Evolutionary conservation across 352 stramenopile species (phyloP).

Genomic region (Phytophthora hibernalis): DNA sequence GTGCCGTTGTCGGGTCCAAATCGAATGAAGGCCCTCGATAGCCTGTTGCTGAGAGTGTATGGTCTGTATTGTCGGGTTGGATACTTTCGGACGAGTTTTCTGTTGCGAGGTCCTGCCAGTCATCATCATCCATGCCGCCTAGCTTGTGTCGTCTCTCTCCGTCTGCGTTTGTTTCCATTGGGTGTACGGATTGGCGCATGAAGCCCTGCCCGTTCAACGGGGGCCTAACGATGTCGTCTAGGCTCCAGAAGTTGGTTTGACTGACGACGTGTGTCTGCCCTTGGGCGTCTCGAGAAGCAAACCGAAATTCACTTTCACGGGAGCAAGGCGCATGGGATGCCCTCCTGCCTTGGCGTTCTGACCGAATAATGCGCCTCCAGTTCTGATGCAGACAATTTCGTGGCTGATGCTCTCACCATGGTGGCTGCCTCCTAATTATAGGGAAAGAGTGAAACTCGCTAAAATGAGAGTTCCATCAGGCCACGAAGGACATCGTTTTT

Average conservation of each 20-base stretch:
- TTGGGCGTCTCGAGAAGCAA: conserved; percentile 13
- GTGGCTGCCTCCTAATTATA: too few relatives aligned
- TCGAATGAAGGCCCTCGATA: conserved; percentile 19
- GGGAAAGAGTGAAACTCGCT: too few relatives aligned
- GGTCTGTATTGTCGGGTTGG: conserved; percentile 14
- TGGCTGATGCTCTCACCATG: too few relatives aligned
- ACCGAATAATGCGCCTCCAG: conserved; percentile 25
- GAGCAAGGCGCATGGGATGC: conserved; percentile 26
- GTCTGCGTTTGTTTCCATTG: conserved; percentile 48
- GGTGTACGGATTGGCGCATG: conserved; percentile 72
- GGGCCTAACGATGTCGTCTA: conserved; percentile 17
- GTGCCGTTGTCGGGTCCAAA: conserved; percentile 17
- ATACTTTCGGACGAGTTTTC: conserved; percentile 37
- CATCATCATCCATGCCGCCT: conserved; percentile 29
- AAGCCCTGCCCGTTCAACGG: conserved; percentile 58
- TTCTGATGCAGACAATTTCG: conserved; percentile 18
- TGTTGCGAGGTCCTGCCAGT: conserved; percentile 38
- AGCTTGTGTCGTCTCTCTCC: conserved; percentile 23
- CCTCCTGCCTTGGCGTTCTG: conserved; percentile 32
- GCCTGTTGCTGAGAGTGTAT: background rate
- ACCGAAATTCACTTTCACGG: conserved; percentile 14
- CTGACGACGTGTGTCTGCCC: conserved; percentile 4
- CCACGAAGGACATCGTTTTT: too few relatives aligned
- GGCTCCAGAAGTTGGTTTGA: conserved; percentile 11
- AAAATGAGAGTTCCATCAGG: too few relatives aligned